Evolutionary conservation across 73 alveolate genomes (phyloP), one percentile per base, ranked within the genome.

Genomic region (Tetrahymena malaccensis): DNA sequence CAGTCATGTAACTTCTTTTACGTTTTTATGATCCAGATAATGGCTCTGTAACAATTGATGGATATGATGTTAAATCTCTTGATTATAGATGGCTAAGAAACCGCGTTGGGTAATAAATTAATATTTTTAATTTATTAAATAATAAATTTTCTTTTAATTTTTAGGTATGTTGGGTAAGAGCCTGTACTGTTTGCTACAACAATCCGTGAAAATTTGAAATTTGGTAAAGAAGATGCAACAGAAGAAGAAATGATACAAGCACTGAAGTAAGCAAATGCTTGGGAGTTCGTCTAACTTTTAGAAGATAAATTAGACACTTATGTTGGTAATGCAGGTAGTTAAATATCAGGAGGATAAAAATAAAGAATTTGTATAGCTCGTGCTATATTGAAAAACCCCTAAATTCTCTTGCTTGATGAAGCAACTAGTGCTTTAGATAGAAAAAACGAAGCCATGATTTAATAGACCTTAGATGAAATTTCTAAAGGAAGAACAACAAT

Each of bases 161-260:
- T 96, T 43, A 98, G 98, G 4, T 89, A 94, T 33, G 99, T 99
- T 50, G 98, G 99, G 1, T 97, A 98, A 96, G 99, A 99, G 85
- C 99, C 99, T 58, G 99, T 98, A 55, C 96, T 99, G 55, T 98
- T 99, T 97, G 97, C 98, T 70, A 98, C 99, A 56, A 97, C 99
- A 16, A 97, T 99, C 15, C 97, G 96, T 96, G 99, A 98, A 58
- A 98, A 98, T 97, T 85, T 98, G 84, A 83, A 96, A 85, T 97
- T 97, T 96, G 99, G 98, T 33, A 98, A 97, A 85, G 95, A 95
- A 93, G 95, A 94, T 85, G 99, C 98, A 16, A 96, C 98, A 35
- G 97, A 40, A 84, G 98, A 96, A 94, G 96, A 95, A 96, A 95
- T 98, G 94, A 94, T 95, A 93, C 94, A 96, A 16, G 93, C 98